Percentiles rank a stretch among this genome's conserved stretches.
Evolutionary conservation across 306 rosid genomes (phyloP).

Genomic region (Argentina anserina): DNA sequence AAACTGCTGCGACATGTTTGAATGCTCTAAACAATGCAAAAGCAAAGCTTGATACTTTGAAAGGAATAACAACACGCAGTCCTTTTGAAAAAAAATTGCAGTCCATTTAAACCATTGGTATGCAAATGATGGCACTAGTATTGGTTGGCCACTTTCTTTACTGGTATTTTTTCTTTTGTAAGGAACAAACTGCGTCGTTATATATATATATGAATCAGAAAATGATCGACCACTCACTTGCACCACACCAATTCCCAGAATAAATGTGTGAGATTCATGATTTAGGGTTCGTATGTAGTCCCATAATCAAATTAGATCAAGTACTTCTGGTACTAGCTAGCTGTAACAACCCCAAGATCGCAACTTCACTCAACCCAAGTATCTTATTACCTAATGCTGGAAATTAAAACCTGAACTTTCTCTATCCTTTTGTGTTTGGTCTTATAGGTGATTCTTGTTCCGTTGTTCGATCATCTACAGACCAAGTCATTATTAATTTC

Average conservation of each 20-base stretch:
- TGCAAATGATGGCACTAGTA: slow-evolving; percentile 13
- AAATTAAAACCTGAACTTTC: background rate
- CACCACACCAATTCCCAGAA: background rate
- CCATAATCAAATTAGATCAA: background rate
- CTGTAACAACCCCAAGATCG: background rate
- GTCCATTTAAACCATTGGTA: background rate
- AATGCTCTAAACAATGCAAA: background rate
- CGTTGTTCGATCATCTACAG: background rate
- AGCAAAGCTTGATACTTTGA: background rate
- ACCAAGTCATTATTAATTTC: background rate
- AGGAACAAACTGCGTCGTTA: background rate
- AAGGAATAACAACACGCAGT: background rate
- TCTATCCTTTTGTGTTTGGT: background rate
- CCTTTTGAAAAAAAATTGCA: too few species aligned
- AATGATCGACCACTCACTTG: background rate
- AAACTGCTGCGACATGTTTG: slow-evolving; percentile 15
- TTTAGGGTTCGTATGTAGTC: background rate
- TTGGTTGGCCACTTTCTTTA: slow-evolving; percentile 8
- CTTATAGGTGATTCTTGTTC: background rate
- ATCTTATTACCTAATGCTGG: background rate
- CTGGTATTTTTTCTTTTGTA: background rate
- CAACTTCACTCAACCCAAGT: slow-evolving; percentile 1
- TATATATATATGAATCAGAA: background rate
- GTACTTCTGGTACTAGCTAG: background rate
- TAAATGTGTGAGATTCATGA: background rate